Evolutionary conservation across 148 eudicot genomes (phyloP), one percentile per base, ranked within the genome.

Genomic region (Oxyria digyna): DNA sequence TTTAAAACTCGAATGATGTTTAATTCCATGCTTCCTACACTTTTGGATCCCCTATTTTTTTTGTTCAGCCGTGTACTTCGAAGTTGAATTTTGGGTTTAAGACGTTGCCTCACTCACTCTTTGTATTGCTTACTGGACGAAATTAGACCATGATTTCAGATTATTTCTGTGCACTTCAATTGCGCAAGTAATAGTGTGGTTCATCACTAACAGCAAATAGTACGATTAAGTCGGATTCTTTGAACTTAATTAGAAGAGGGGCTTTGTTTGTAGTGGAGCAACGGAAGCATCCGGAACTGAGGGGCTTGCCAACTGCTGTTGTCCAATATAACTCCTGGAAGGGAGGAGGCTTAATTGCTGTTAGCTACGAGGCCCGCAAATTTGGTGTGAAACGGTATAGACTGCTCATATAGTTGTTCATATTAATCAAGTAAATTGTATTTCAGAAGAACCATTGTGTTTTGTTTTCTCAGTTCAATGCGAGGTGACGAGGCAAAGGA

Each of bases 241-340:
- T 59, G 65, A 59, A 13, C 29, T 27, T 20, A 59, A 59, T 29
- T 29, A 14, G 20, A 59, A 26, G 37, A n/a, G 4, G 35, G 65
- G 65, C 10, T 35, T 35, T 43, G 46, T 69, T 37, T 65, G 20
- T 37, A 92, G 98, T 92, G 77, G 98, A 89, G 82, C 98, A 93
- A 71, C 87, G 98, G 41, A 87, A 78, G 69, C 83, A 83, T 45
- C 96, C 91, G 48, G 74, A 80, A 43, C 72, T 89, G 78, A 84
- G 88, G 79, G 96, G 98, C 41, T 80, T 80, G 23, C 98, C 96
- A 66, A 77, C 95, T 78, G 96, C 96, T 74, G 96, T 93, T 68
- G 91, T 90, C 68, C 98, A 93, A 74, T 93, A 89, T 67, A 93
- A 93, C 79, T 78, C 88, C 71, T 93, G 98, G 98, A 84, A 93